These are phyloP conservation scores for Apiospora rasikravindrae DNA, from an alignment of 2,329 filamentous ascomycete genomes.

Conservation along the genomic window DNA sequence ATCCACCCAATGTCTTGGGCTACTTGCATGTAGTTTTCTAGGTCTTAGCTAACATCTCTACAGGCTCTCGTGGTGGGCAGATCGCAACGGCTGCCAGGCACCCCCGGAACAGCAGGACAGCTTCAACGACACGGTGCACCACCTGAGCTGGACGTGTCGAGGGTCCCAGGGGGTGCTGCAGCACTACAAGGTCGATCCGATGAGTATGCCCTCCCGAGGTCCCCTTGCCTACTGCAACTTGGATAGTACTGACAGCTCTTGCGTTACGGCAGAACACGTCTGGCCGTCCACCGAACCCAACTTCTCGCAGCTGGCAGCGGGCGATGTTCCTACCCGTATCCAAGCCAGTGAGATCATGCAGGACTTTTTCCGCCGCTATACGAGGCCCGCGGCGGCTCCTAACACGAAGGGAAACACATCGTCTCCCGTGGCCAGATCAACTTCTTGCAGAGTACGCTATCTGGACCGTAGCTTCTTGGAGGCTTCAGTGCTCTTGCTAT, in stretches of 20 bases:
- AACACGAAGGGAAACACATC: background rate
- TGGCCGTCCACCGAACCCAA: constrained; percentile 53
- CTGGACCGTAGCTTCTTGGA: background rate
- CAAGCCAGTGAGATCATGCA: constrained; percentile 50
- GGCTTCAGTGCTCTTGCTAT: background rate
- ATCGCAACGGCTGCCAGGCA: constrained; percentile 44
- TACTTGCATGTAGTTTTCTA: no score
- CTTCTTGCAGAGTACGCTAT: background rate
- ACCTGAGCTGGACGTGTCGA: constrained; percentile 48
- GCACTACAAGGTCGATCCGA: constrained; percentile 50
- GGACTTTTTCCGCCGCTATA: constrained; percentile 49
- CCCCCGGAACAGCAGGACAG: constrained; percentile 39
- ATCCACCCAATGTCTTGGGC: no score
- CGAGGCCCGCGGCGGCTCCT: constrained; percentile 27
- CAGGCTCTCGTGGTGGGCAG: constrained; percentile 44
- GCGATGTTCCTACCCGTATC: constrained; percentile 47
- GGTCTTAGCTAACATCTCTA: background rate
- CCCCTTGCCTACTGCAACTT: background rate
- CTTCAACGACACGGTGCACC: constrained; percentile 47
- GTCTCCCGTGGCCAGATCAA: background rate
- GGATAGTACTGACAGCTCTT: background rate
- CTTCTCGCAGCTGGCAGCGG: constrained; percentile 47
- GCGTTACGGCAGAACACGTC: constrained; percentile 41
- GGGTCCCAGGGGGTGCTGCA: constrained; percentile 43
- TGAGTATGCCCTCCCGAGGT: constrained; percentile 39